Base-by-base conservation (phyloP, 1,284 basidiomycete species). In the Phlebopus sp. region DNA sequence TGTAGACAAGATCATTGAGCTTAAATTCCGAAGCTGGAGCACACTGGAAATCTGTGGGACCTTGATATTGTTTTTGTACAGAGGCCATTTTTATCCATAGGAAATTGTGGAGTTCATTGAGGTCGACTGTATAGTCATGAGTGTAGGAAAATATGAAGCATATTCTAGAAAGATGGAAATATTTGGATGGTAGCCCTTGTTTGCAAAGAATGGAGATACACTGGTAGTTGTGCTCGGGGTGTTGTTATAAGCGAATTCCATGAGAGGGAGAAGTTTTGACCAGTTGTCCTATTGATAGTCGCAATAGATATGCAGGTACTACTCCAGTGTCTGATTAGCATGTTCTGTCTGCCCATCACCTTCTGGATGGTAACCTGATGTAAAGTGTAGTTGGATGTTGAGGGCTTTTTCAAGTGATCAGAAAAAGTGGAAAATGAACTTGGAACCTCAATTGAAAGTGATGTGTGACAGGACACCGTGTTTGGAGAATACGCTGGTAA, bases 281-380 rank as follows among this genome's bases (percentile, higher is more conserved):
- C 74, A 77, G 48, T 75, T 55, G 54, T 66, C 55, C 46, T 74
- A 71, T 27, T 68, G 42, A 50, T 73, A 68, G 42, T 63, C 59
- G 40, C 47, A 47, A 50, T 66, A 71, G 19, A 60, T 51, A 3
- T 56, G 54, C 19, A 72, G 55, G 52, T 67, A 69, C 8, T 40
- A 23, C 15, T 40, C 23, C 8, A 29, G n/a, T n/a, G n/a, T n/a
- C n/a, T n/a, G n/a, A n/a, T n/a, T n/a, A n/a, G n/a, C n/a, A n/a
- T n/a, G n/a, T n/a, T n/a, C n/a, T n/a, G n/a, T n/a, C n/a, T n/a
- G n/a, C n/a, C n/a, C n/a, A n/a, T n/a, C n/a, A n/a, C n/a, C n/a
- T n/a, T n/a, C n/a, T n/a, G n/a, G n/a, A n/a, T n/a, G n/a, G n/a
- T n/a, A n/a, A n/a, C n/a, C n/a, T n/a, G n/a, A n/a, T n/a, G n/a